A percentile compares a stretch with the other conserved stretches of the same genome.
Evolutionary conservation across 2,329 filamentous ascomycete species (phyloP).

Genomic region (Paecilomyces variotii): DNA sequence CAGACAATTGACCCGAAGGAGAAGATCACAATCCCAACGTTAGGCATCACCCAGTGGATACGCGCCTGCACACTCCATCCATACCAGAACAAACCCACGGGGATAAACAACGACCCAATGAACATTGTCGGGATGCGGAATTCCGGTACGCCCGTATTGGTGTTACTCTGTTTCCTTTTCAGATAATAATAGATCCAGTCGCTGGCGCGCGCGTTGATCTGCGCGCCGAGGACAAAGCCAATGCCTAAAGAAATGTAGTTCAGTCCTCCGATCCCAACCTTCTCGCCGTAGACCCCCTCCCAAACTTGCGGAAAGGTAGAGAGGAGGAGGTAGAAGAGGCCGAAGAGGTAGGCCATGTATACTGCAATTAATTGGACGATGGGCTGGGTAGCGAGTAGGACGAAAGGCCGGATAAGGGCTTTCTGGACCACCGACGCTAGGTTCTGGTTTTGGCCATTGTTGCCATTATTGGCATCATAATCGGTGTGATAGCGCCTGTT

Average conservation of each 20-base stretch:
- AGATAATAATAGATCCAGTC: slow-evolving; percentile 33
- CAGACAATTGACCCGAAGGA: slow-evolving; percentile 31
- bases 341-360: slow-evolving; percentile 48
- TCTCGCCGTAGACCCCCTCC: slow-evolving; percentile 42
- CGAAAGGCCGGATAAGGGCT: slow-evolving; percentile 43
- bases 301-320: slow-evolving; percentile 52
- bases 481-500: slow-evolving; percentile 15
- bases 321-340: slow-evolving; percentile 49
- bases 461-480: slow-evolving; percentile 8
- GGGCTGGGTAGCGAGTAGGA: slow-evolving; percentile 45
- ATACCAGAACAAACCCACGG: slow-evolving; percentile 43
- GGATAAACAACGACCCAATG: slow-evolving; percentile 41
- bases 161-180: slow-evolving; percentile 30
- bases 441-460: slow-evolving; percentile 3
- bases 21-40: slow-evolving; percentile 40
- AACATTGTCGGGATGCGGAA: slow-evolving; percentile 50
- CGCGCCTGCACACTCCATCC: slow-evolving; percentile 41
- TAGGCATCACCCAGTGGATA: slow-evolving; percentile 42
- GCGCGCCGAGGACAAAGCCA: slow-evolving; percentile 48
- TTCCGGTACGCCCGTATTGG: slow-evolving; percentile 38
- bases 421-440: slow-evolving; percentile 10
- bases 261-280: slow-evolving; percentile 45
- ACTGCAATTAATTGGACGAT: slow-evolving; percentile 46
- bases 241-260: slow-evolving; percentile 53
- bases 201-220: slow-evolving; percentile 17